Evolutionary conservation across 257 asterid genomes (phyloP).

Genomic region (Petunia secreta): DNA sequence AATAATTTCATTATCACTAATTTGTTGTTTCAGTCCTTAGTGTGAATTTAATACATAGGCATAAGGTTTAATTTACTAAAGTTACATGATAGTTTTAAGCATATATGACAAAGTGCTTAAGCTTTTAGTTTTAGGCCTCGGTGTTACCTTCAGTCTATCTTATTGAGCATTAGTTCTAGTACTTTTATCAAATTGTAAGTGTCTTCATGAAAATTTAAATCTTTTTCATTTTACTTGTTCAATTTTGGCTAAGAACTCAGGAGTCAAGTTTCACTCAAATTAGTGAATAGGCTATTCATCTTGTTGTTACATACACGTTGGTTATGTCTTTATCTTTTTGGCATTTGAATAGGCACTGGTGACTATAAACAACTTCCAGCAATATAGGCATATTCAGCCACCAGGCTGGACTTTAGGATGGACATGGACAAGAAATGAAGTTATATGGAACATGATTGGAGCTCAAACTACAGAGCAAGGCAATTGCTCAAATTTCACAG

Average conservation of each 20-base stretch:
- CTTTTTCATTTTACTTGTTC: too few species aligned
- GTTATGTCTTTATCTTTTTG: not conserved
- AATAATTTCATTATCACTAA: not conserved
- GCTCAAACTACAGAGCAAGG: conserved; percentile 84
- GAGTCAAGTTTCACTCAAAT: too few species aligned
- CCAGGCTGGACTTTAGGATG: conserved; percentile 95
- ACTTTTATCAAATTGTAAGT: not conserved
- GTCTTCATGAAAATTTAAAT: too few species aligned
- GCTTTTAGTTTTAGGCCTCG: not conserved
- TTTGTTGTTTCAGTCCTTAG: not conserved
- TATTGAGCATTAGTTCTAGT: not conserved
- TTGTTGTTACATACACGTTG: not conserved
- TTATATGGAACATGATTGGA: conserved; percentile 86
- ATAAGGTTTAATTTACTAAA: not conserved
- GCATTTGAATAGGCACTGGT: conserved; percentile 2
- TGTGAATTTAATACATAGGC: too few species aligned
- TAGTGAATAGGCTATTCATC: not conserved
- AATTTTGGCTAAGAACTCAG: too few species aligned
- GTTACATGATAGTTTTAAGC: not conserved
- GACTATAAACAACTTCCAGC: conserved; percentile 85
- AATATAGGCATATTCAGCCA: conserved; percentile 83
- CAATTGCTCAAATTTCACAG: conserved; percentile 75
- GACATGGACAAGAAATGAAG: conserved; percentile 91
- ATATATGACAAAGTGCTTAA: not conserved
- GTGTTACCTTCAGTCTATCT: not conserved